Conservation (phyloP, 192 early-diverging fungal genomes). For the Backusella australiensis region DNA sequence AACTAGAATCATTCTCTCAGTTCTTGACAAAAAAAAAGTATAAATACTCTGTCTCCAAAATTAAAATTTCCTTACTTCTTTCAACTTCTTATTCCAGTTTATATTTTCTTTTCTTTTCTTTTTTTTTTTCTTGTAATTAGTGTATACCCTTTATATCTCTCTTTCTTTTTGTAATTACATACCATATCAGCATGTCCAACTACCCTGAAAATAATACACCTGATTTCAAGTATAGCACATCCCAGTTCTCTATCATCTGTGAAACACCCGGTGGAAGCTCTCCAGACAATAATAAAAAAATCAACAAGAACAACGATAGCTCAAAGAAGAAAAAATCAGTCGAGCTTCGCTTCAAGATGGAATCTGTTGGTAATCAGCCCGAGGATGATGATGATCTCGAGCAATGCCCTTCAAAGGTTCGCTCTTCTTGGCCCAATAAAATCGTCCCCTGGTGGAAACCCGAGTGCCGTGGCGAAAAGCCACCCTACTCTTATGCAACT, state of each 20-base stretch:
- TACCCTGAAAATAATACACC: background rate
- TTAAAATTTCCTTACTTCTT: background rate
- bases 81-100: background rate
- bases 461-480: conserved; percentile 34
- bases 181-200: background rate
- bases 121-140: background rate
- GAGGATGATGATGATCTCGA: conserved; percentile 26
- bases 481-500: conserved; percentile 81
- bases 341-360: conserved; percentile 21
- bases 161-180: background rate
- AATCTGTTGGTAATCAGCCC: conserved; percentile 18
- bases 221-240: background rate
- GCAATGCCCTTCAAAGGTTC: conserved; percentile 7
- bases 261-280: background rate
- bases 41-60: background rate
- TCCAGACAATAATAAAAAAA: background rate
- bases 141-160: background rate
- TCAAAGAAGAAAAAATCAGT: background rate
- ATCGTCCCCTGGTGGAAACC: conserved; percentile 33
- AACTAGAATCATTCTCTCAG: background rate
- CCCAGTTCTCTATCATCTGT: conserved; percentile 11
- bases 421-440: conserved; percentile 13
- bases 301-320: background rate
- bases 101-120: background rate
- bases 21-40: background rate